Base-by-base conservation (phyloP, 305 asterid genomes). In the Caryopteris hybrid region DNA sequence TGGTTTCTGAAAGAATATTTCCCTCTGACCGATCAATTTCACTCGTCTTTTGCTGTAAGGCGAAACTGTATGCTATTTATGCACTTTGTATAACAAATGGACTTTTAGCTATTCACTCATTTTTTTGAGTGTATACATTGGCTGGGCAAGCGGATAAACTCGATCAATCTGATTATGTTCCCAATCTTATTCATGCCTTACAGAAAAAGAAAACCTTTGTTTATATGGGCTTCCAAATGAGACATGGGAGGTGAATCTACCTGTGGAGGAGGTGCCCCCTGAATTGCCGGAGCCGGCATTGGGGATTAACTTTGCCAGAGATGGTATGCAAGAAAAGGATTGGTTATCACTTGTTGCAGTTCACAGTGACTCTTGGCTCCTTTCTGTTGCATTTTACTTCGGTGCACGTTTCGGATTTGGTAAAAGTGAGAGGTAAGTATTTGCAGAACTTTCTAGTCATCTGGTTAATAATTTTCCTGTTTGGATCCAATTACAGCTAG, bases 241-340 rank as follows among this genome's bases (percentile, higher is more conserved):
- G 76, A 72, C 82, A 6, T 90, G 97, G 97, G 95, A 83, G 81
- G 97, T 88, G 50, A 88, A 81, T 79, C 83, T 82, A 20, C 97
- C 97, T 25, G 96, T 83, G 14, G 97, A 91, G 55, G 95, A 86
- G 74, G 97, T 91, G 39, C 97, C 97, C 42, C 92, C 96, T 17
- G 97, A 91, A 72, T 88, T 91, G 73, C 97, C 97, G 4, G 97
- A 90, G 72, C 97, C 97, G 29, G 89, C 88, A 41, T 76, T 88
- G 34, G 97, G 97, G 22, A 90, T 90, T 70, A 90, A 88, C 78
- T 90, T 90, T 76, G 95, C 91, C 6, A 79, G 93, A 71, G 91
- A 90, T 74, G 93, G 95, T 58, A 86, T 90, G 97, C 76, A 72
- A 67, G 91, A 77, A 54, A 86, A 76, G 78, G 94, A 90, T 36